Evolutionary conservation across 352 stramenopile genomes (phyloP).

Genomic region (Pythium sp.): DNA sequence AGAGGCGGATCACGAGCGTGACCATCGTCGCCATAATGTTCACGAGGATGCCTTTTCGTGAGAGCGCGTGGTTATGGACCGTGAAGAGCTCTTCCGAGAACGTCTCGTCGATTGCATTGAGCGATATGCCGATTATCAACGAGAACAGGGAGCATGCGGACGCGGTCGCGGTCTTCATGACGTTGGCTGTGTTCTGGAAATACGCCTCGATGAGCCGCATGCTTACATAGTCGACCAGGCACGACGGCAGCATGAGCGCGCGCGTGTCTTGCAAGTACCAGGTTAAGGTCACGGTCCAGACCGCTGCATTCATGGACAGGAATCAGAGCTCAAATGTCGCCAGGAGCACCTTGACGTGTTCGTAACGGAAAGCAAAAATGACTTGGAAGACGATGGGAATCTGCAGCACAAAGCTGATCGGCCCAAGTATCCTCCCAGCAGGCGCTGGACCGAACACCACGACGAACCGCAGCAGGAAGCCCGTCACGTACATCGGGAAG

Average conservation of each 20-base stretch:
- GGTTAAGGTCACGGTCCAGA: conserved; percentile 7
- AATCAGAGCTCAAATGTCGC: conserved; percentile 19
- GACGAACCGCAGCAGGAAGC: conserved; percentile 4
- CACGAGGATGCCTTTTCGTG: conserved; percentile 6
- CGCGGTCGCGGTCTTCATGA: not conserved
- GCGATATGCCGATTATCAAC: conserved; percentile 6
- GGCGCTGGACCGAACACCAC: conserved; percentile 3
- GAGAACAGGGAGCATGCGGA: conserved; percentile 4
- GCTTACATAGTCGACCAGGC: conserved; percentile 19
- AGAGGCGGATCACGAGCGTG: conserved; percentile 1
- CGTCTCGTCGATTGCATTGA: not conserved
- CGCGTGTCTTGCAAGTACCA: conserved; percentile 12
- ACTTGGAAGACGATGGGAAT: conserved; percentile 10
- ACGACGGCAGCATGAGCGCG: conserved; percentile 1
- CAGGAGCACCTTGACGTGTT: conserved; percentile 13
- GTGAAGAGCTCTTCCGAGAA: not conserved
- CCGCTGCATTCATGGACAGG: conserved; percentile 2
- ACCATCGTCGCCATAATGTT: conserved; percentile 15
- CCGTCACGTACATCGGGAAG: conserved; percentile 10
- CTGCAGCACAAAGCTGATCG: conserved; percentile 10
- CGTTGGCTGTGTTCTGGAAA: conserved; percentile 13
- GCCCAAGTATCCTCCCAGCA: not conserved
- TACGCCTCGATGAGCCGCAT: conserved; percentile 19
- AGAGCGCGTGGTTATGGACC: not conserved
- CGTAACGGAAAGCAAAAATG: conserved; percentile 12